phyloP scores from a whole-genome alignment of 2,329 filamentous ascomycete genomes.

The Sclerotinia minor region DNA sequence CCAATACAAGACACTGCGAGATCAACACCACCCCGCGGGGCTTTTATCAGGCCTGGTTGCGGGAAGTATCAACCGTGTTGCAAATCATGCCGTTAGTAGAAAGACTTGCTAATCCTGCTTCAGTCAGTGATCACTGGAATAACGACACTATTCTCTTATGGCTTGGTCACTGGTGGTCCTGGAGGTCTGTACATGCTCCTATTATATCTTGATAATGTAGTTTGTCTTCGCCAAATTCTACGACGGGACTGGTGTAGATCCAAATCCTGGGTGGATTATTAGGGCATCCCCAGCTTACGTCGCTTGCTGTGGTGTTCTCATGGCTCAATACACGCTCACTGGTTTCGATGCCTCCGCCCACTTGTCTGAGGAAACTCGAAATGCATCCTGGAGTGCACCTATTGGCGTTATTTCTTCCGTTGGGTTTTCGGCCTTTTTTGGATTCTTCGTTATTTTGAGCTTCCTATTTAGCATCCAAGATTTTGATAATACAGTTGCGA shows the following conservation, averaged over 20 bases:
- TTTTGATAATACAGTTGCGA: slow-evolving; percentile 50
- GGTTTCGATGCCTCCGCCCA: slow-evolving; percentile 59
- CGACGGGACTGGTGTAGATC: slow-evolving; percentile 49
- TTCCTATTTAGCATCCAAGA: slow-evolving; percentile 61
- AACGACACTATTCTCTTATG: slow-evolving; percentile 59
- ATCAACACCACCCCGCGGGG: background rate
- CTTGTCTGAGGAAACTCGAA: slow-evolving; percentile 57
- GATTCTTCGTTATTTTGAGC: slow-evolving; percentile 59
- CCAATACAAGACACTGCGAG: background rate
- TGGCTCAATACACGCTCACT: slow-evolving; percentile 56
- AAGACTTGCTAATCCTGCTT: slow-evolving; percentile 1
- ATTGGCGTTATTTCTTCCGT: slow-evolving; percentile 59
- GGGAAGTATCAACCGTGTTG: background rate
- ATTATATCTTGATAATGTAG: background rate
- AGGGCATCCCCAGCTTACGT: slow-evolving; percentile 57
- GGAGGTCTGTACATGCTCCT: slow-evolving; percentile 48
- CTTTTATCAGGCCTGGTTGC: background rate
- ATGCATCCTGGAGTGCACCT: slow-evolving; percentile 57
- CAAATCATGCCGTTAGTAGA: background rate
- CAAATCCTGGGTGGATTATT: slow-evolving; percentile 52
- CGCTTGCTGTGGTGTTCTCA: slow-evolving; percentile 53
- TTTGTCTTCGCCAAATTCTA: slow-evolving; percentile 57
- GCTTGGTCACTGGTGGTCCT: slow-evolving; percentile 55
- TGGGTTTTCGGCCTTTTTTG: slow-evolving; percentile 56
- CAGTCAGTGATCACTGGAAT: slow-evolving; percentile 60